Evolutionary conservation across 2,329 filamentous ascomycete species (phyloP).

Genomic region (Diplodia corticola): DNA sequence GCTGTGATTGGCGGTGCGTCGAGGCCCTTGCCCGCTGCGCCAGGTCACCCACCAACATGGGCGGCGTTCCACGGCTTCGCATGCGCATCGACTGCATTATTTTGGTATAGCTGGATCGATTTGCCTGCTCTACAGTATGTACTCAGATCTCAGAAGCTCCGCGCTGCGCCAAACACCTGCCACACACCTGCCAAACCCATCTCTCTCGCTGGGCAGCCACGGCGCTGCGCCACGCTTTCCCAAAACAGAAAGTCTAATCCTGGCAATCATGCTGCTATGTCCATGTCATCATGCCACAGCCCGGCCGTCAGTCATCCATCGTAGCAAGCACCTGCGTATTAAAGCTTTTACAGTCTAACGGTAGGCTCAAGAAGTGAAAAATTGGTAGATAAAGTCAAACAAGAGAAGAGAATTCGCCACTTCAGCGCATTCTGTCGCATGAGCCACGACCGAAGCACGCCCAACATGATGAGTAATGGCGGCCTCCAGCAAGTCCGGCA

Average conservation of each 20-base stretch:
- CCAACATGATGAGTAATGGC: background rate
- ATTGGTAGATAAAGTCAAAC: background rate
- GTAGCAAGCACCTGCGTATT: background rate
- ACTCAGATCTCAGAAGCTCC: background rate
- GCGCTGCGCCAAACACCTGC: background rate
- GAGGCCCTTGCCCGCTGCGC: background rate
- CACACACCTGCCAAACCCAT: conserved; percentile 13
- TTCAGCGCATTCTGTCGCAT: background rate
- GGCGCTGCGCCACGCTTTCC: conserved; percentile 14
- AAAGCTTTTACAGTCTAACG: background rate
- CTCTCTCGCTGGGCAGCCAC: background rate
- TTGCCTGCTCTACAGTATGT: conserved; percentile 1
- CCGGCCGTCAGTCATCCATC: background rate
- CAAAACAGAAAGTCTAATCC: background rate
- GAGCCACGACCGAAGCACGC: background rate
- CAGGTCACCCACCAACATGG: conserved; percentile 3
- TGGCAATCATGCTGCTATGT: background rate
- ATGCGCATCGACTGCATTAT: background rate
- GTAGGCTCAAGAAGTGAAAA: background rate
- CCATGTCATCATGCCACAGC: background rate
- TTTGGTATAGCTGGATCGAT: background rate
- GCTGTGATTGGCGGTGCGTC: conserved; percentile 15
- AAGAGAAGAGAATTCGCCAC: background rate
- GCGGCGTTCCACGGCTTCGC: background rate
- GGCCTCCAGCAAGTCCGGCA: conserved; percentile 20